Evolutionary conservation across 2,329 filamentous ascomycete genomes (phyloP).

Genomic region (Ophiocordyceps camponoti-leonardi): DNA sequence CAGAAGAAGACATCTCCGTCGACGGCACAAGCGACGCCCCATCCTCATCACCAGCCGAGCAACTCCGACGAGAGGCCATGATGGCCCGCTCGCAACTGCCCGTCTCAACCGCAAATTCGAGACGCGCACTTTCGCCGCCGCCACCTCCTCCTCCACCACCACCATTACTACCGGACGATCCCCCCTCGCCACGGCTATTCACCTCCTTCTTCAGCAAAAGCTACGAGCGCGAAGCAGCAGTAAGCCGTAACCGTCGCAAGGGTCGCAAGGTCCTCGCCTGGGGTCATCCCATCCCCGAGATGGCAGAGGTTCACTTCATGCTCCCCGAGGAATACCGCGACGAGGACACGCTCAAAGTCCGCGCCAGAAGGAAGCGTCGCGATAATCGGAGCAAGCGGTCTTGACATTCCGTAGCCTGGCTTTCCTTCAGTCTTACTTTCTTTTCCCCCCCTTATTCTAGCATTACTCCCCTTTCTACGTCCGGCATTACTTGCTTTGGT

Average conservation of each 20-base stretch:
- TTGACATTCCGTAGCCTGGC: constrained; percentile 30
- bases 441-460: too few species aligned
- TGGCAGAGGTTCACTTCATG: constrained; percentile 53
- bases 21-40: constrained; percentile 35
- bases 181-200: constrained; percentile 41
- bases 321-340: constrained; percentile 50
- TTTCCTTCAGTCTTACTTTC: neutral
- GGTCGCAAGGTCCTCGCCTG: constrained; percentile 61
- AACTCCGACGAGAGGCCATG: constrained; percentile 56
- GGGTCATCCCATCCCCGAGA: constrained; percentile 64
- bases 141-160: constrained; percentile 6
- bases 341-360: constrained; percentile 33
- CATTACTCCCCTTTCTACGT: too few species aligned
- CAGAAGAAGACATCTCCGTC: constrained; percentile 20
- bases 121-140: neutral
- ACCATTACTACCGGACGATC: constrained; percentile 13
- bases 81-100: constrained; percentile 27
- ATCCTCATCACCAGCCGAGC: constrained; percentile 35
- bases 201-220: constrained; percentile 75
- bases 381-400: constrained; percentile 72
- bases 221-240: constrained; percentile 61
- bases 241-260: constrained; percentile 54
- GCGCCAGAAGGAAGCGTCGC: constrained; percentile 1
- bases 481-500: too few species aligned
- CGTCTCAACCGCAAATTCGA: neutral